Evolutionary conservation across 495 filamentous ascomycete genomes (phyloP).

Genomic region (Hypomontagnella submonticulosa): DNA sequence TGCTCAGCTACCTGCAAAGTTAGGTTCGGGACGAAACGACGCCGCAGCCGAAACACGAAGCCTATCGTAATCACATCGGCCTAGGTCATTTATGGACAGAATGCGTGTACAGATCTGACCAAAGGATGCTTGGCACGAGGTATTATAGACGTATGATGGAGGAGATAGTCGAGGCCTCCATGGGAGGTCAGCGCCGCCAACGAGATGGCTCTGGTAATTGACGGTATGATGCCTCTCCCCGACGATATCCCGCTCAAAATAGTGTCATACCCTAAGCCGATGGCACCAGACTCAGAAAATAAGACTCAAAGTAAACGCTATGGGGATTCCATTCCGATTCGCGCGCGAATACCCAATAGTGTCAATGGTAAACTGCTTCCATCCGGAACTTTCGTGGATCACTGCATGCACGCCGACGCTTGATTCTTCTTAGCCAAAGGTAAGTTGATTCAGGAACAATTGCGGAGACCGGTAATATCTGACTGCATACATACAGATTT

Average conservation of each 20-base stretch:
- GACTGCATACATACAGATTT: background rate
- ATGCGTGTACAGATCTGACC: background rate
- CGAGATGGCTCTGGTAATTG: conserved; percentile 3
- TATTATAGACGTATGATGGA: background rate
- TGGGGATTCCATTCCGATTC: background rate
- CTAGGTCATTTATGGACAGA: conserved; percentile 10
- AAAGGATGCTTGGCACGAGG: background rate
- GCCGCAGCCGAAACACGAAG: conserved; percentile 1
- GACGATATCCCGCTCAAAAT: conserved; percentile 10
- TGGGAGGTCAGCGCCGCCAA: background rate
- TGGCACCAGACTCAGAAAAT: conserved; percentile 1
- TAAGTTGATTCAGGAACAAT: background rate
- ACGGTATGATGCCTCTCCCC: conserved; percentile 2
- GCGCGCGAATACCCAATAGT: background rate
- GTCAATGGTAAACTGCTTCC: conserved; percentile 9
- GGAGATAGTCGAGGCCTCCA: background rate
- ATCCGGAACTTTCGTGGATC: conserved; percentile 9
- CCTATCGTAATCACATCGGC: conserved; percentile 1
- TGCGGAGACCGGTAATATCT: background rate
- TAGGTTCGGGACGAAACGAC: background rate
- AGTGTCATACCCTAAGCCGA: conserved; percentile 6
- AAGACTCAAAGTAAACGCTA: conserved; percentile 1
- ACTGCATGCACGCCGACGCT: conserved; percentile 9
- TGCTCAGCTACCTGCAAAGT: conserved; percentile 12
- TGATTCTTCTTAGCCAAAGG: conserved; percentile 1